Base-by-base conservation (phyloP, 208 protist genomes). In the Wallacemonas sp. region DNA sequence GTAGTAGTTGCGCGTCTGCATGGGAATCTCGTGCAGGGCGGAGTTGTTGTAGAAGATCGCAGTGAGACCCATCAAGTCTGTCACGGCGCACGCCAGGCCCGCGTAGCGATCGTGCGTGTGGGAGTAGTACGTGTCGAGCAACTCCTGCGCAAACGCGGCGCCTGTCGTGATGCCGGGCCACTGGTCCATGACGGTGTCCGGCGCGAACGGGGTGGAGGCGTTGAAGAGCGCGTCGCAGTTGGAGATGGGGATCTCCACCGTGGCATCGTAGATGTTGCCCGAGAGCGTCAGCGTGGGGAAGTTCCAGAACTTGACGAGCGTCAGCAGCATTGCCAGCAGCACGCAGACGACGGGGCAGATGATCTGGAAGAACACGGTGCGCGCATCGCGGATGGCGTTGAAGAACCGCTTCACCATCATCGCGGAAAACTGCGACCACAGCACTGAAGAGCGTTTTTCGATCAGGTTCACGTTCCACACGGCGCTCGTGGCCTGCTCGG, bases 301-400 rank as follows among this genome's bases (percentile, higher is more conserved):
- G 43, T 30, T 21, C 16, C 27, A 65, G 56, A 81, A 74, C 41
- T 75, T 54, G 30, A 88, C 56, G n/a, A 75, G 70, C 29, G 56
- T 75, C 16, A 91, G 68, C 33, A 91, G 49, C 72, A 88, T 78
- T 14, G 81, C 85, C 44, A 91, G 60, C 21, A 84, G 16, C 27
- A 91, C 39, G 61, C 69, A 79, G 36, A 79, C n/a, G 5, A 87
- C 78, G 30, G 84, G 85, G 60, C 81, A 81, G 5, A 87, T 46
- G 62, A 92, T 71, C 60, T 92, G 85, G 46, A 92, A 72, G 44
- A 70, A 82, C n/a, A 76, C 69, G 19, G 73, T 87, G 34, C 80
- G 71, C 21, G 57, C 47, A 58, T 92, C 85, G 23, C 85, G 71
- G 8, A 81, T 39, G 27, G 82, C 65, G 62, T 71, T 76, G 33